Base-by-base conservation (phyloP, 2,329 filamentous ascomycete genomes). In the Cytospora piceicola region DNA sequence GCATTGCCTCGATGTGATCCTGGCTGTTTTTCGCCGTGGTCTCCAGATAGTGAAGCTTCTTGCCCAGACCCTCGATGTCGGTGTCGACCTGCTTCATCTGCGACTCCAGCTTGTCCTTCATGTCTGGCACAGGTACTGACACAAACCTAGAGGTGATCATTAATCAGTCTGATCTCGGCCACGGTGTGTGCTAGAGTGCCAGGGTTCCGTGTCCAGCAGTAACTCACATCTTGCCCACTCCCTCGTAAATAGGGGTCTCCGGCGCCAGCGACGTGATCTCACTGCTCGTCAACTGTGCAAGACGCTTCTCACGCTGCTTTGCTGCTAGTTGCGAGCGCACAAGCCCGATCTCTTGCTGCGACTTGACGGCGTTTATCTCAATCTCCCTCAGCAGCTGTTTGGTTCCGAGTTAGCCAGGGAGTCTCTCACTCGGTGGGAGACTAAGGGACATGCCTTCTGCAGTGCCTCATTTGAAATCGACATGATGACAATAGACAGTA, bases 11-110 rank as follows among this genome's bases (percentile, higher is more conserved):
- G 71, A 98, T 90, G 74, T 97, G 93, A 71, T 94, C 89, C 72
- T 90, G 89, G 78, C 93, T 97, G 75, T 98, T 99, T 81, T 96
- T 93, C 76, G 93, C 91, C 58, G 95, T 98, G 65, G 93, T 96
- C 81, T 98, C 94, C 54, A 98, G 83, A 75, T 97, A 98, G 72
- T 94, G 88, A 72, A 97, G 82, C 77, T 92, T 93, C 85, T 98
- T 96, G 71, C 91, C 89, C 69, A 98, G 80, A 69, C 90, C 90
- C 51, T 90, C 84, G 68, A 97, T 88, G 72, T 97, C 94, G 32
- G 85, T 83, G 72, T 93, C 90, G 69, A 94, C 80, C 61, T 90
- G 88, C 73, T 90, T 86, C 65, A 88, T 89, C 79, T 97, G 93
- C 54, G 83, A 81, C 46, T 88, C 84, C 65, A 98, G 84, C 71